Conservation (phyloP, 495 filamentous ascomycete species). For the Penicillium diatomitis region DNA sequence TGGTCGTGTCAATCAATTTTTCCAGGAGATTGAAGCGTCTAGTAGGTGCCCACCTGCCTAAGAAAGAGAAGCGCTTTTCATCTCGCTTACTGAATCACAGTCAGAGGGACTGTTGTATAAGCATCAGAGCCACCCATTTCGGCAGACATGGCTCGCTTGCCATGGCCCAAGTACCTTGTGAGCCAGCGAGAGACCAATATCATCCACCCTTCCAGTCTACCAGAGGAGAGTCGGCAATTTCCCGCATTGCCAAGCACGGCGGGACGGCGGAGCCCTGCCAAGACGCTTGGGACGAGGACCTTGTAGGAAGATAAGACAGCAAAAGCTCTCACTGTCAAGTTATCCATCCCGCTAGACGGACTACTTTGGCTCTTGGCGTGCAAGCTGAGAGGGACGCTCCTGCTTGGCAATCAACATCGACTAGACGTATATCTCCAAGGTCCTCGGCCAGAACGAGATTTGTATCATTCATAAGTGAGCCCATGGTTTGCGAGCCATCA, state of each 20-base stretch:
- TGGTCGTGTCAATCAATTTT: no score
- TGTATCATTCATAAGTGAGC: no score
- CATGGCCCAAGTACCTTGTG: constrained; percentile 10
- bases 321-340: not conserved
- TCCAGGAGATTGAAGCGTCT: no score
- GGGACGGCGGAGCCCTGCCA: constrained; percentile 11
- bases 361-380: constrained; percentile 3
- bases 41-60: no score
- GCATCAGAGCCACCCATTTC: no score
- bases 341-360: not conserved
- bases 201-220: not conserved
- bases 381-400: not conserved
- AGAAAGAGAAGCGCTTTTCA: no score
- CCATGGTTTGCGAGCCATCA: no score
- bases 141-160: not conserved
- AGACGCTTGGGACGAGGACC: constrained; percentile 15
- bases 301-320: constrained; percentile 6
- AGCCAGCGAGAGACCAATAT: not conserved
- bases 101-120: no score
- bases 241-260: constrained; percentile 10
- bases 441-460: no score
- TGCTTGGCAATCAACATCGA: constrained; percentile 7
- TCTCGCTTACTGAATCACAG: no score
- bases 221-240: not conserved
- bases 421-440: no score